Base-by-base conservation (phyloP, 1,139 yeast species). In the Geotrichum candidum region DNA sequence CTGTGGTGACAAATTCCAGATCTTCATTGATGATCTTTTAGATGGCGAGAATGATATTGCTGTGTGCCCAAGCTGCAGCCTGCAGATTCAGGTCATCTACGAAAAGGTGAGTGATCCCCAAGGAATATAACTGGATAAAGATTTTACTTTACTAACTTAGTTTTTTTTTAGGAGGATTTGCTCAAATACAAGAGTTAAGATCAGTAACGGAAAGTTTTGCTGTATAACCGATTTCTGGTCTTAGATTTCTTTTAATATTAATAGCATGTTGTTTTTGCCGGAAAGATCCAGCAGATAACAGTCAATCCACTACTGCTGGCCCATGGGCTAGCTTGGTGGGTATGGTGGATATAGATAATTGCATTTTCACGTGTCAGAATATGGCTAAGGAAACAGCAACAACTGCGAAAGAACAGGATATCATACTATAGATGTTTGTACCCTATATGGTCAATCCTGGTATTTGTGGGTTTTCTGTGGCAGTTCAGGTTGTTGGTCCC, bases 1-100 rank as follows among this genome's bases (percentile, higher is more conserved):
- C 0, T 94, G 99, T 75, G 99, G 99, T 35, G 99, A 95, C 75
- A 80, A 86, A 70, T 94, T 94, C 76, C 96, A 95, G 72, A 88
- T 94, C 53, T 80, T 84, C 45, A 80, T 94, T 60, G 96, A 88
- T 69, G 99, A 95, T 72, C 79, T 95, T 74, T 79, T 81, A 65
- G 97, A 91, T 68, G 99, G 97, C 5, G 73, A 74, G n/a, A 96
- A 89, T 68, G 94, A 90, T 65, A 85, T 91, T 57, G 99, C 99
- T 0, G 95, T 92, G 25, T 94, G 99, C 75, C 99, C 99, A 27
- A 87, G 95, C 62, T 94, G 99, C 76, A 90, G 97, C 48, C 78
- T 94, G 62, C 91, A 90, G 94, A 94, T 92, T 54, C 87, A 87
- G 71, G 96, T 95, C 54, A 88, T 94, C 5, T 95, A 86, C 72